Evolutionary conservation across 106 monocot genomes (phyloP), one percentile per base, ranked within the genome.

Genomic region (Amphibolis antarctica): DNA sequence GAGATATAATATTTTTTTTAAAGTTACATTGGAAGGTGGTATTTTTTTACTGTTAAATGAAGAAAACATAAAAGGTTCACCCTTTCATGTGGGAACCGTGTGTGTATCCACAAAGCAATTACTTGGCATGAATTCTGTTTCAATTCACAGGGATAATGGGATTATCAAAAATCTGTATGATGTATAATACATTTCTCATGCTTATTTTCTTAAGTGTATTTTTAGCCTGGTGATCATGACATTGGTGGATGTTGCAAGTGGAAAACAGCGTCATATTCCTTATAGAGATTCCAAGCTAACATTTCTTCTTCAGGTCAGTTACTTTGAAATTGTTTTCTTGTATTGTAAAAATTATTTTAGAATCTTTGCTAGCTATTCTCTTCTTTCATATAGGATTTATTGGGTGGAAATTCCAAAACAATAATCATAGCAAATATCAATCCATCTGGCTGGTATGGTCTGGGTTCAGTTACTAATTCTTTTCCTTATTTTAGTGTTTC

Each of bases 321-420:
- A 0, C 24, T 9, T 21, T 59, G 27, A 1, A 17, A 5, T 59
- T 5, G 45, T 11, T 26, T 63, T 47, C 12, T 17, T n/a, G 11
- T 45, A 26, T 46, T 19, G 23, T 14, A 45, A 3, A 23, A 18
- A 12, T 22, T 44, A 29, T 0, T 44, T 14, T 51, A 22, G 28
- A 1, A 24, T 51, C 54, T 23, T 45, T 12, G 36, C 22, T 36
- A 23, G 55, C 22, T 25, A 48, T 53, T 42, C 59, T 48, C 42
- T 47, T 25, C 4, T 60, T 53, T 64, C 55, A 5, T 72, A 88
- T 72, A 88, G 88, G 88, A 88, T 68, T 88, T 83, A 28, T 73
- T 88, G 43, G 88, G 88, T 43, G 88, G 88, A 60, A 88, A 88
- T 73, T 88, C 88, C 36, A 88, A 88, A 76, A 88, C 88, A 31